A percentile compares a stretch with the other conserved stretches of the same genome.
phyloP scores from a whole-genome alignment of 495 filamentous ascomycete species.

The Lineolata rhizophorae region DNA sequence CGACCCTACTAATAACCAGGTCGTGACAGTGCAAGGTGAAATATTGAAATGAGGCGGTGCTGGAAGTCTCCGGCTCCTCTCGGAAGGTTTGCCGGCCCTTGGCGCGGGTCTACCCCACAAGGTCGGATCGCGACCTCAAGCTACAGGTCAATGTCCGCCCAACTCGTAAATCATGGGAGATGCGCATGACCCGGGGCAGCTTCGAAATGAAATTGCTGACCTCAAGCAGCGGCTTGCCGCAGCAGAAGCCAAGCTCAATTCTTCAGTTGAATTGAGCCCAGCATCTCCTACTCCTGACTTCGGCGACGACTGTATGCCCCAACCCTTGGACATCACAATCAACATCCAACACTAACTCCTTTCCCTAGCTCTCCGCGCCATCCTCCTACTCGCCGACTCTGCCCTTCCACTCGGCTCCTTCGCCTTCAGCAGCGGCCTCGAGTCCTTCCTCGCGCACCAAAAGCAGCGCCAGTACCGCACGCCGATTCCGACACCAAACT shows the following conservation, averaged over 20 bases:
- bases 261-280: background rate
- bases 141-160: too few relatives aligned
- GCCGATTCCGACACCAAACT: constrained; percentile 15
- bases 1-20: too few relatives aligned
- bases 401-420: constrained; percentile 91
- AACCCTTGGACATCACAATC: background rate
- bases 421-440: constrained; percentile 83
- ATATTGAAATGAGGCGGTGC: too few relatives aligned
- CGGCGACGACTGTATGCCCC: background rate
- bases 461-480: constrained; percentile 20
- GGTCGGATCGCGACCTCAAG: too few relatives aligned
- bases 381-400: constrained; percentile 85
- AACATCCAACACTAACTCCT: background rate
- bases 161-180: too few relatives aligned
- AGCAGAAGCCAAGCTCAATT: constrained; percentile 14
- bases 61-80: too few relatives aligned
- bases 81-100: too few relatives aligned
- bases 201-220: constrained; percentile 30
- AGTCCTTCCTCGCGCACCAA: constrained; percentile 80
- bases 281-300: constrained; percentile 2
- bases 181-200: too few relatives aligned
- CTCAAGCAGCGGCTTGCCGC: constrained; percentile 26
- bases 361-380: constrained; percentile 36
- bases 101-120: too few relatives aligned
- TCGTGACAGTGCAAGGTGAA: too few relatives aligned